Percentiles rank a stretch among this genome's conserved stretches.
Evolutionary conservation across 352 stramenopile genomes (phyloP).

Genomic region (Phytophthora pinifolia): DNA sequence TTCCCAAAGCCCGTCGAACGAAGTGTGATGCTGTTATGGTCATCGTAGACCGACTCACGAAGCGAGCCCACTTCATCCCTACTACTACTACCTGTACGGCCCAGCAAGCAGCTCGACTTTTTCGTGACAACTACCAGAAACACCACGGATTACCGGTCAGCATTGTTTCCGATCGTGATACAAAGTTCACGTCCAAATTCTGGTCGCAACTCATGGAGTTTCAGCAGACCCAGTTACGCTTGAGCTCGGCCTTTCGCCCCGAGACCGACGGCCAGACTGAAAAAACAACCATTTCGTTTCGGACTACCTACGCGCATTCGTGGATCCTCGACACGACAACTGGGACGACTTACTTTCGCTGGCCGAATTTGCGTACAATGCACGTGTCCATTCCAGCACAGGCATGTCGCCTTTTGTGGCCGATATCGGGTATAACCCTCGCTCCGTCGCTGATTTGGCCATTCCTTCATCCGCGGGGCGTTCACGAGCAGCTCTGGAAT

Average conservation of each 20-base stretch:
- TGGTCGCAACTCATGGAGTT: slow-evolving; percentile 16
- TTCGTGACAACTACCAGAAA: slow-evolving; percentile 5
- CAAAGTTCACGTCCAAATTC: slow-evolving; percentile 24
- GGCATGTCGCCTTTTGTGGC: slow-evolving; percentile 14
- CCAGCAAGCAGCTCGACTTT: background rate
- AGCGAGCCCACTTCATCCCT: background rate
- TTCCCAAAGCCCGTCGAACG: slow-evolving; percentile 2
- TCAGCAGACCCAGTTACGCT: slow-evolving; percentile 10
- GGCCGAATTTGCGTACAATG: slow-evolving; percentile 23
- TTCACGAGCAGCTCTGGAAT: background rate
- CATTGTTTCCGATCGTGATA: slow-evolving; percentile 22
- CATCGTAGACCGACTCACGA: background rate
- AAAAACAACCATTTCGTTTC: slow-evolving; percentile 20
- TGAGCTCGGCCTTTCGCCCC: slow-evolving; percentile 13
- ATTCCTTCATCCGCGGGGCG: background rate
- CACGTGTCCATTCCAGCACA: slow-evolving; percentile 13
- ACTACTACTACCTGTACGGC: slow-evolving; percentile 1
- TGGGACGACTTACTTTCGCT: background rate
- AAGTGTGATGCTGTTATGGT: background rate
- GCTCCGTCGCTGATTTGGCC: slow-evolving; percentile 8
- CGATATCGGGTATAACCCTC: slow-evolving; percentile 12
- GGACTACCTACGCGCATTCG: slow-evolving; percentile 16
- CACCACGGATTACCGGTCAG: background rate
- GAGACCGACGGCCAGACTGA: slow-evolving; percentile 24
- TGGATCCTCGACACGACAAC: background rate